phyloP scores from a whole-genome alignment of 1,284 basidiomycete genomes.

The Paramarasmius palmivorus region DNA sequence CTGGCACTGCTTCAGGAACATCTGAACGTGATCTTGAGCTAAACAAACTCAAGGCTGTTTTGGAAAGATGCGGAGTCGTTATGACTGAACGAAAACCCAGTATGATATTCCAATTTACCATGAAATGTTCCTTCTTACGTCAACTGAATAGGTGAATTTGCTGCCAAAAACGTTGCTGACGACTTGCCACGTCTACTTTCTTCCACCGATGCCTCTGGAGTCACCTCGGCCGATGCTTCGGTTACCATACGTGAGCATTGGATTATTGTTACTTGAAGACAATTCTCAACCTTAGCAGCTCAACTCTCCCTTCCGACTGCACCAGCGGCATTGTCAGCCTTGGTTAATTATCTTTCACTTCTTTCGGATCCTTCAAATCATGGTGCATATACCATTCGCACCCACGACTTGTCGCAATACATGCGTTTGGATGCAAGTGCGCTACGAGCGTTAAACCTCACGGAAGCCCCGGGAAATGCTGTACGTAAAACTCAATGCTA shows the following conservation, averaged over 20 bases:
- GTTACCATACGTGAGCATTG: slow-evolving; percentile 46
- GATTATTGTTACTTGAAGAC: no score
- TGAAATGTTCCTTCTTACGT: not conserved
- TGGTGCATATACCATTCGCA: slow-evolving; percentile 78
- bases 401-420: slow-evolving; percentile 92
- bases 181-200: slow-evolving; percentile 81
- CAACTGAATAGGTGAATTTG: slow-evolving; percentile 73
- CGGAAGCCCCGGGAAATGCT: slow-evolving; percentile 68
- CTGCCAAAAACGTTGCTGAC: slow-evolving; percentile 78
- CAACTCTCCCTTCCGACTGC: slow-evolving; percentile 81
- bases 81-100: slow-evolving; percentile 87
- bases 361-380: slow-evolving; percentile 84
- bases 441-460: slow-evolving; percentile 86
- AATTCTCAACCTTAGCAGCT: slow-evolving; percentile 46
- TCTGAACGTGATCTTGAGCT: slow-evolving; percentile 86
- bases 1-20: slow-evolving; percentile 65
- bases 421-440: slow-evolving; percentile 97
- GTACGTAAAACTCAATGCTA: slow-evolving; percentile 28
- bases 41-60: slow-evolving; percentile 78
- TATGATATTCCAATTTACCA: slow-evolving; percentile 35
- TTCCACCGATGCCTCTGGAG: slow-evolving; percentile 31
- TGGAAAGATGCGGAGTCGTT: slow-evolving; percentile 91
- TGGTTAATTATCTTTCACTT: slow-evolving; percentile 84
- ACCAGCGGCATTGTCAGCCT: slow-evolving; percentile 79
- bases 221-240: slow-evolving; percentile 48